Evolutionary conservation across 306 rosid species (phyloP), one percentile per base, ranked within the genome.

Genomic region (Prunus kanzakura): DNA sequence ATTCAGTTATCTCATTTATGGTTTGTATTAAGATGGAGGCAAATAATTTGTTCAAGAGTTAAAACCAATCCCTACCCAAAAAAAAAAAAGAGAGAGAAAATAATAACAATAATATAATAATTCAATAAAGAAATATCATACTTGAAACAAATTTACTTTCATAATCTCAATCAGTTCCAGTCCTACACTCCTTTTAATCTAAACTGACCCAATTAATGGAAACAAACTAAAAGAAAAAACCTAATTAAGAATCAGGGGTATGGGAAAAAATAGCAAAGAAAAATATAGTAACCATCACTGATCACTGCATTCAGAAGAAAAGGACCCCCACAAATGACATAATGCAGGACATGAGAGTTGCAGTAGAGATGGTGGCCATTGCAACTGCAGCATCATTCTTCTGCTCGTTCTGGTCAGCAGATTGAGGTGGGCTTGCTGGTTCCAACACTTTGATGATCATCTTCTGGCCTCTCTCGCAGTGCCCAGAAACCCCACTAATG

Each of bases 401-500:
- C 22, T 22, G 20, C 18, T 65, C 60, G 49, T 14, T 79, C 2
- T 65, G 77, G 67, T 52, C 56, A 14, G 79, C 64, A 11, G 85
- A 50, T 30, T 77, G 81, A 0, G 95, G 89, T 8, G 95, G 49
- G 9, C 32, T 72, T 23, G 81, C 64, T 16, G 83, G 64, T 20
- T 88, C 86, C 86, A 94, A 76, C 46, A 92, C 97, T 78, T 95
- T 92, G 79, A 90, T 67, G 72, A 89, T 82, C 89, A 95, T 79
- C 78, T 83, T 89, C 58, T 86, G 92, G 0, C 98, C 98, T 72
- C 84, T 86, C 78, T 60, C 46, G 46, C 97, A 95, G 72, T 95
- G 98, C 45, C 96, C 93, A 1, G 84, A 71, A 54, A 92, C 86
- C 23, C 98, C 97, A 71, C 98, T 95, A 7, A 92, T 87, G 90